A percentile compares a stretch with the other conserved stretches of the same genome.
Evolutionary conservation across 768 basidiomycete species (phyloP).

Genomic region (Mycena chlorophos): DNA sequence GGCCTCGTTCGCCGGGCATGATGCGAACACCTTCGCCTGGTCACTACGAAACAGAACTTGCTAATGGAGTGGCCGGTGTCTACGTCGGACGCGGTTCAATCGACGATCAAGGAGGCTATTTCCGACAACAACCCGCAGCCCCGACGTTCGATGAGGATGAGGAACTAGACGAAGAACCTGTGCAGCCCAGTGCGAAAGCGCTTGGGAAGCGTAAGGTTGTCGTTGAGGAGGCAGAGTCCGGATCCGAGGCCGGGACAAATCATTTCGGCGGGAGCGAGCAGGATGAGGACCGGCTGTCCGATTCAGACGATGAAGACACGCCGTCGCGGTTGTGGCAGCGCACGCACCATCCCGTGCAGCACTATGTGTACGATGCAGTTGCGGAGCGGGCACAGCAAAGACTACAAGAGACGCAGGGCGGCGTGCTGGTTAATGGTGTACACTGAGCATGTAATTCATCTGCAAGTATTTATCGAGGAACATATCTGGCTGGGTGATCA

Average conservation of each 20-base stretch:
- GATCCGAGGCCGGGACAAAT: conserved; percentile 46
- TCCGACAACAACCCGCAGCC: no score
- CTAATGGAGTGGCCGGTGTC: conserved; percentile 5
- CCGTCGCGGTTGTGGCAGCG: conserved; percentile 31
- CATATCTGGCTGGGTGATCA: no score
- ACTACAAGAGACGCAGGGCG: conserved; percentile 42
- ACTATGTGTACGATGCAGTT: conserved; percentile 91
- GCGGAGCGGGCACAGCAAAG: conserved; percentile 74
- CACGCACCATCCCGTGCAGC: conserved; percentile 47
- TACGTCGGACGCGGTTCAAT: not conserved
- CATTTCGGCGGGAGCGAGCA: conserved; percentile 42
- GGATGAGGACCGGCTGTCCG: conserved; percentile 41
- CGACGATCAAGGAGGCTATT: conserved; percentile 11
- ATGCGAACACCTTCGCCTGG: conserved; percentile 74
- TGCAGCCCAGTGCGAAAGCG: conserved; percentile 81
- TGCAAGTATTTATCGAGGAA: not conserved
- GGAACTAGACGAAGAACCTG: conserved; percentile 40
- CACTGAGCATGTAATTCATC: conserved; percentile 32
- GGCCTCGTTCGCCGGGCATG: conserved; percentile 62
- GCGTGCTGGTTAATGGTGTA: conserved; percentile 44
- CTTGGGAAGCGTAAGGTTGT: conserved; percentile 78
- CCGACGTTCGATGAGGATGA: conserved; percentile 24
- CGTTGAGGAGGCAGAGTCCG: conserved; percentile 46
- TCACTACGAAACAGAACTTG: conserved; percentile 29
- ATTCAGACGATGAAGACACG: conserved; percentile 46